Evolutionary conservation across 352 stramenopile species (phyloP).

Genomic region (Pythium volutum): DNA sequence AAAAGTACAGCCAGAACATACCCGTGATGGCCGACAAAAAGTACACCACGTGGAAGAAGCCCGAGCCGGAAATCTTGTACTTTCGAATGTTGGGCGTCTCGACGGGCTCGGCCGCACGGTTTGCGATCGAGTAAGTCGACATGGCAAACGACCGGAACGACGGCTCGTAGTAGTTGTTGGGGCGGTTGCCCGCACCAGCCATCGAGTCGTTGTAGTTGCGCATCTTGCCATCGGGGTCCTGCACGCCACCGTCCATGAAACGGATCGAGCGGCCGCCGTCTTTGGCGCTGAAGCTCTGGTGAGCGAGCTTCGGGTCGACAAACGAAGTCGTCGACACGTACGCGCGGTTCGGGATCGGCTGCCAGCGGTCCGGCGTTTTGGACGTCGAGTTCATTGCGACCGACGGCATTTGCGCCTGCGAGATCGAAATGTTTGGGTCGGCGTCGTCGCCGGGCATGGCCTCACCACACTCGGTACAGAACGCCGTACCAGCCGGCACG

Average conservation of each 20-base stretch:
- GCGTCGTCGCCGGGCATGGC: constrained; percentile 75
- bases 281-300: constrained; percentile 60
- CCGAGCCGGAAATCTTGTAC: constrained; percentile 88
- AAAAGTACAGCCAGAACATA: constrained; percentile 78
- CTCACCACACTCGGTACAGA: constrained; percentile 88
- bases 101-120: constrained; percentile 80
- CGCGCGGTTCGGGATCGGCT: constrained; percentile 79
- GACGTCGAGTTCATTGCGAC: constrained; percentile 77
- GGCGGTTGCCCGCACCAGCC: constrained; percentile 17
- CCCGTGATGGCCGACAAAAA: constrained; percentile 61
- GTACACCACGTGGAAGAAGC: constrained; percentile 87
- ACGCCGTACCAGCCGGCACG: constrained; percentile 74
- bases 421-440: constrained; percentile 82
- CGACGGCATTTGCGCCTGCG: constrained; percentile 82
- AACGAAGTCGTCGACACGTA: constrained; percentile 86
- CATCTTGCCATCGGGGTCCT: constrained; percentile 83
- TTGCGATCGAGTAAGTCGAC: constrained; percentile 87
- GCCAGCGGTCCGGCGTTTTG: constrained; percentile 79
- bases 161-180: constrained; percentile 86
- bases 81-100: constrained; percentile 89
- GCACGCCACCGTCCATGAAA: constrained; percentile 84
- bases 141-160: constrained; percentile 89
- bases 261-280: constrained; percentile 74
- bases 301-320: constrained; percentile 82
- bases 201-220: constrained; percentile 83